A percentile compares a stretch with the other conserved stretches of the same genome.
phyloP scores from a whole-genome alignment of 352 stramenopile genomes.

The Phytophthora ramorum region DNA sequence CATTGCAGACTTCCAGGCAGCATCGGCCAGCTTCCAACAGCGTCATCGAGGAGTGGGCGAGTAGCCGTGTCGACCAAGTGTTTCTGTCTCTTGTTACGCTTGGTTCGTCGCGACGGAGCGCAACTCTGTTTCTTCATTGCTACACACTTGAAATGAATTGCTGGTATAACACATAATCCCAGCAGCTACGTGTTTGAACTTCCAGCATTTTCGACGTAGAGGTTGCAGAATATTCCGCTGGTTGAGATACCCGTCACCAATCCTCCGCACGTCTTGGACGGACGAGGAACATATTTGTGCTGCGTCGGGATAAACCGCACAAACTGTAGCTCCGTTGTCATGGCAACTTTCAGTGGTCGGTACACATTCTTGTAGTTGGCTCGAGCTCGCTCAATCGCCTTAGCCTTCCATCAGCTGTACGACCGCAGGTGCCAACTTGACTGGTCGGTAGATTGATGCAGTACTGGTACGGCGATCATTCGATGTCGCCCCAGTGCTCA shows the following conservation, averaged over 20 bases:
- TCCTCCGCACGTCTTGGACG: neutral
- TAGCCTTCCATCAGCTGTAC: no score
- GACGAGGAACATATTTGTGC: no score
- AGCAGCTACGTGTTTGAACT: no score
- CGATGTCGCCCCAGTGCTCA: constrained; percentile 6
- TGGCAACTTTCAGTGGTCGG: neutral
- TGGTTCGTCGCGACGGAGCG: no score
- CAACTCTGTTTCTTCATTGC: neutral
- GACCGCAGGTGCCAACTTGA: no score
- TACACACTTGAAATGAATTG: no score
- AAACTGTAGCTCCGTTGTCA: neutral
- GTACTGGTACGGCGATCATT: neutral
- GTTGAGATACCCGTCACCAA: neutral
- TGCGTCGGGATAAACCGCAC: neutral
- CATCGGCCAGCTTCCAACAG: no score
- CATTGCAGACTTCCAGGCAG: no score
- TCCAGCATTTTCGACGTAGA: neutral
- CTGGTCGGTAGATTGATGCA: neutral
- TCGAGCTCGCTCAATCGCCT: neutral
- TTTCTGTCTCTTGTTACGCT: no score
- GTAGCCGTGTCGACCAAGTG: no score
- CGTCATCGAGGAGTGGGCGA: no score
- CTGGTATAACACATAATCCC: no score
- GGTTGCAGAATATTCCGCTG: neutral
- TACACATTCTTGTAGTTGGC: neutral